Base-by-base conservation (phyloP, 179 eudicot genomes). In the Vitellaria paradoxa region DNA sequence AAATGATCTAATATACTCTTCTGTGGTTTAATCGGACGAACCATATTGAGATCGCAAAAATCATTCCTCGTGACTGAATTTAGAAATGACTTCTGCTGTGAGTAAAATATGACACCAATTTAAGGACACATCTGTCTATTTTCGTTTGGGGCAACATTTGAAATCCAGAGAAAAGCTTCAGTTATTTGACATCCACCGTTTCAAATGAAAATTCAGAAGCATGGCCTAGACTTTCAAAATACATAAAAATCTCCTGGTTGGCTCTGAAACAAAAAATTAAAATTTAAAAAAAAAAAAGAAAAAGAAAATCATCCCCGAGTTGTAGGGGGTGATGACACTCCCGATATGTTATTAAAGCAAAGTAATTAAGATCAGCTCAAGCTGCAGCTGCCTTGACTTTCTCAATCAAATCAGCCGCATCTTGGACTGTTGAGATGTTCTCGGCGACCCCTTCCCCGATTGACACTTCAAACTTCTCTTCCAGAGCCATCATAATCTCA, bases 341-440 rank as follows among this genome's bases (percentile, higher is more conserved):
- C 45, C 1, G 45, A 42, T 42, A 42, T 42, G 23, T 61, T 61
- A 5, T 21, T 61, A 8, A 61, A 42, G 45, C 45, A 42, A 42
- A 42, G 45, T 42, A 42, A 30, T 30, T 30, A 42, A 42, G 45
- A 3, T 42, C 45, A 42, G 45, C 45, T 42, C 6, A 42, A 49
- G 73, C 42, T 9, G 42, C 9, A 53, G 62, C 74, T 24, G 46
- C 70, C 74, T 80, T 80, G 45, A 82, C 81, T 80, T 80, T 85
- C 81, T 85, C 85, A 61, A 85, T 82, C 68, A 85, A 67, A 66
- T 85, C 82, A n/a, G 88, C 84, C 6, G 85, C 87, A 13, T 84
- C 87, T 64, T 81, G 83, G 74, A 85, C 85, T 26, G 84, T 80
- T n/a, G 85, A 57, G 8, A 85, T 77, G 70, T 71, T 85, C 66